A percentile compares a stretch with the other conserved stretches of the same genome.
These are phyloP conservation scores for Heliosperma pusillum DNA, from an alignment of 148 eudicot genomes.

Conservation along the genomic window DNA sequence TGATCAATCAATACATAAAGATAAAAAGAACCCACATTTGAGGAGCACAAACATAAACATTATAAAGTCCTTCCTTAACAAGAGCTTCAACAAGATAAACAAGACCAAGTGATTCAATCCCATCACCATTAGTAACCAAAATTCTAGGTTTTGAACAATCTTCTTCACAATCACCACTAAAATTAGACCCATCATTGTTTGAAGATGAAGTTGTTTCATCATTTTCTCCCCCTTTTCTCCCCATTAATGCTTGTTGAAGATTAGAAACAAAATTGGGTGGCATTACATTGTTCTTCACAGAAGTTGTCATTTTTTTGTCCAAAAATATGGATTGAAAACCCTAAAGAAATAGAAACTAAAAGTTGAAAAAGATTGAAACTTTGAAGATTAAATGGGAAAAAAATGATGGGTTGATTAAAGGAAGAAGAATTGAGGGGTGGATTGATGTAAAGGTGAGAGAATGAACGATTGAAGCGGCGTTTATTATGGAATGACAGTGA, in stretches of 20 bases:
- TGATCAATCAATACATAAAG: background rate
- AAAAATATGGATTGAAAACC: background rate
- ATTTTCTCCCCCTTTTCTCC: constrained; percentile 38
- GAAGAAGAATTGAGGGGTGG: constrained; percentile 15
- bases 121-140: constrained; percentile 82
- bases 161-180: constrained; percentile 20
- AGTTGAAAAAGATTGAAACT: background rate
- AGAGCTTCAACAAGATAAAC: constrained; percentile 62
- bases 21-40: constrained; percentile 53
- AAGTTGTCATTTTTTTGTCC: constrained; percentile 28
- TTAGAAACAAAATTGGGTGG: constrained; percentile 61
- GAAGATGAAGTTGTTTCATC: constrained; percentile 32
- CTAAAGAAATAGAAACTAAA: background rate
- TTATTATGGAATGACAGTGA: constrained; percentile 7
- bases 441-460: constrained; percentile 17
- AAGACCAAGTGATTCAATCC: constrained; percentile 74
- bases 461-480: constrained; percentile 46
- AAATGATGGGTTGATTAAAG: constrained; percentile 7
- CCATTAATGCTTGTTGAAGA: constrained; percentile 50
- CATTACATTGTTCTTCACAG: constrained; percentile 44
- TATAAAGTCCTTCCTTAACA: constrained; percentile 51
- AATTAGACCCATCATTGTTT: constrained; percentile 17
- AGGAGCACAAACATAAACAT: constrained; percentile 78
- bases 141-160: constrained; percentile 47
- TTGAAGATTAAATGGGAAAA: background rate